These are phyloP conservation scores for Chiua sp. DNA, from an alignment of 1,284 basidiomycete genomes.

Conservation along the genomic window DNA sequence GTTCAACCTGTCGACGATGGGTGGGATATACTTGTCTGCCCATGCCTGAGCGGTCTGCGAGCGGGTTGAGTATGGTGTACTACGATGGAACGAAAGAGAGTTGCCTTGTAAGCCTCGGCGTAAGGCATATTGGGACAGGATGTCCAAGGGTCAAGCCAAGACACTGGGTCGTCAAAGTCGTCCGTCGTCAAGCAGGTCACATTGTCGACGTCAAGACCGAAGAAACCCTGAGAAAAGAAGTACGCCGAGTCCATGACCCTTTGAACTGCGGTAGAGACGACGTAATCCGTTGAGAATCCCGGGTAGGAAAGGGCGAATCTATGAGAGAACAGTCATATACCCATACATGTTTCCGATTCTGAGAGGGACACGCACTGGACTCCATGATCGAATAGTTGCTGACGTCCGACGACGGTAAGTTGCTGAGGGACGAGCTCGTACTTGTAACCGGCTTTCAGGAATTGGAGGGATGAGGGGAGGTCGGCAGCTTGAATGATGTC, in stretches of 20 bases:
- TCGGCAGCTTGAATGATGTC: slow-evolving; percentile 36
- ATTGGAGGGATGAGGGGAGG: slow-evolving; percentile 42
- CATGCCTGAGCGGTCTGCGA: slow-evolving; percentile 39
- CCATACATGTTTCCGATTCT: too few species aligned
- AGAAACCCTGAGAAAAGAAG: slow-evolving; percentile 22
- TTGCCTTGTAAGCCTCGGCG: background rate
- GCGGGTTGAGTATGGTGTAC: background rate
- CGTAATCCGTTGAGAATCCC: slow-evolving; percentile 31
- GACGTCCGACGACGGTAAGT: slow-evolving; percentile 24
- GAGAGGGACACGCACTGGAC: slow-evolving; percentile 17
- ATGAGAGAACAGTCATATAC: background rate
- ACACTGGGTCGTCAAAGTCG: slow-evolving; percentile 37
- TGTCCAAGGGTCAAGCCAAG: slow-evolving; percentile 34
- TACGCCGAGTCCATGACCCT: slow-evolving; percentile 24
- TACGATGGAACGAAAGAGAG: too few species aligned
- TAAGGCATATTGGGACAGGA: slow-evolving; percentile 11
- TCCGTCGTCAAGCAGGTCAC: slow-evolving; percentile 18
- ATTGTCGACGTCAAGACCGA: slow-evolving; percentile 7
- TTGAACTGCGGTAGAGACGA: slow-evolving; percentile 47
- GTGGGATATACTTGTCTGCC: slow-evolving; percentile 47
- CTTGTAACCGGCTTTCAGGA: slow-evolving; percentile 49
- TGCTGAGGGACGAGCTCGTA: slow-evolving; percentile 27
- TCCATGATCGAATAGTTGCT: slow-evolving; percentile 26
- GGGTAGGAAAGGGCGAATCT: slow-evolving; percentile 29
- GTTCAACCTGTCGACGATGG: slow-evolving; percentile 46